phyloP scores from a whole-genome alignment of 495 filamentous ascomycete genomes.

The Parachaetomium inaequale region DNA sequence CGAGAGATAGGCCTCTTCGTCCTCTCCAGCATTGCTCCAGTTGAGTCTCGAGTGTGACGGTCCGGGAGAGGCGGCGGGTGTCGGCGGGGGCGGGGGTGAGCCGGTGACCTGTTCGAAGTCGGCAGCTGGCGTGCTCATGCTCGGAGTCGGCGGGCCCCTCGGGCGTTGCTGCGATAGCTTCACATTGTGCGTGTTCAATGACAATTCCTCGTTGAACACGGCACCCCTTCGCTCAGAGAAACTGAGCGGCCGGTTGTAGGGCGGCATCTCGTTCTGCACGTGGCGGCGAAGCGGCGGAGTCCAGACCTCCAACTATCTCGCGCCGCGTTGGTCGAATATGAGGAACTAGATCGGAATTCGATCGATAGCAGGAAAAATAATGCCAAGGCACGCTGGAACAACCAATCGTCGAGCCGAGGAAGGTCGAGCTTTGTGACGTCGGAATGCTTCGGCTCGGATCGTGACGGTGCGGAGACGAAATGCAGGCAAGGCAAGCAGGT shows the following conservation, averaged over 20 bases:
- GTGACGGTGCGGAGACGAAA: not conserved
- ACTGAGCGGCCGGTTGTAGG: constrained; percentile 38
- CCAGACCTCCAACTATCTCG: not conserved
- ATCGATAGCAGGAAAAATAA: not conserved
- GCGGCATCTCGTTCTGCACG: constrained; percentile 32
- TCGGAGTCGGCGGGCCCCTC: constrained; percentile 54
- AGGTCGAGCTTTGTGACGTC: not conserved
- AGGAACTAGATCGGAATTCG: too few species aligned
- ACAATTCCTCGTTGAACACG: constrained; percentile 42
- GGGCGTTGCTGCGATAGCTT: constrained; percentile 47
- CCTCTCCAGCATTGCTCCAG: constrained; percentile 51
- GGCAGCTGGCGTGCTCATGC: constrained; percentile 54
- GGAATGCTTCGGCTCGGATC: not conserved
- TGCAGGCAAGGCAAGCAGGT: not conserved
- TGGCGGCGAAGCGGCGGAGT: not conserved
- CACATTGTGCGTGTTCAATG: constrained; percentile 40
- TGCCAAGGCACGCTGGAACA: not conserved
- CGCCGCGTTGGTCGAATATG: not conserved
- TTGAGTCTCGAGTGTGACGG: constrained; percentile 50
- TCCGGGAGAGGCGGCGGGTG: constrained; percentile 54
- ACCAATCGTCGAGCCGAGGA: not conserved
- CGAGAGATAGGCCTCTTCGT: constrained; percentile 51
- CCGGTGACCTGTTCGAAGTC: constrained; percentile 53
- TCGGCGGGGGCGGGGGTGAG: constrained; percentile 55
- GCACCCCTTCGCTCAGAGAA: constrained; percentile 46